These are phyloP conservation scores for Alternaria longipes DNA, from an alignment of 2,329 filamentous ascomycete genomes.

Conservation along the genomic window DNA sequence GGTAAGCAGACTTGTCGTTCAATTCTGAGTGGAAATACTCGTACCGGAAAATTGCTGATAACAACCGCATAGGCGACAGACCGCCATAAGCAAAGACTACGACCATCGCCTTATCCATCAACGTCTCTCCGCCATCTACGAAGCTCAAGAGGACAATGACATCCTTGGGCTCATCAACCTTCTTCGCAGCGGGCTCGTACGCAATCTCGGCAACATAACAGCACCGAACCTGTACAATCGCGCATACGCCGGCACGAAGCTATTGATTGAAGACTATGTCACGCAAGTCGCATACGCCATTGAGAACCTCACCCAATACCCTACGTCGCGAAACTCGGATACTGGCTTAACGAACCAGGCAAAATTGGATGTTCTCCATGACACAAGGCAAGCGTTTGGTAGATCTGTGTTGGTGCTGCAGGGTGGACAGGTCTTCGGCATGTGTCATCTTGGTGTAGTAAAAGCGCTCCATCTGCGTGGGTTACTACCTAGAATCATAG, in stretches of 20 bases:
- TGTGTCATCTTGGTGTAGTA: conserved; percentile 90
- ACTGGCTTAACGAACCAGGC: conserved; percentile 72
- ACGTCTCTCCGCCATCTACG: conserved; percentile 74
- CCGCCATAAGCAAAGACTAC: conserved; percentile 81
- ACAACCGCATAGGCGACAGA: conserved; percentile 72
- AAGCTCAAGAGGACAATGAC: conserved; percentile 75
- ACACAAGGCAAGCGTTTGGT: conserved; percentile 88
- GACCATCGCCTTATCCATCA: conserved; percentile 86
- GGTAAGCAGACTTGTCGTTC: conserved; percentile 59
- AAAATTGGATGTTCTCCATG: conserved; percentile 86
- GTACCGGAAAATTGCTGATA: conserved; percentile 10
- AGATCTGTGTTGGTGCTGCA: conserved; percentile 86
- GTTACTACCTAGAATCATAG: conserved; percentile 86
- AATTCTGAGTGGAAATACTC: neutral
- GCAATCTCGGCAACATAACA: conserved; percentile 92
- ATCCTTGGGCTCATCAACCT: conserved; percentile 79
- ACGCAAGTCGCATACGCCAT: conserved; percentile 83
- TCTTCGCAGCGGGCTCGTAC: conserved; percentile 76
- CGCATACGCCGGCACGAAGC: conserved; percentile 87
- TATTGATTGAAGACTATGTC: conserved; percentile 90
- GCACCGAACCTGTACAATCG: conserved; percentile 82
- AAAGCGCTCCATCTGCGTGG: conserved; percentile 84
- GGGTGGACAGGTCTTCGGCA: conserved; percentile 88
- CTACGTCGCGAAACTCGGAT: conserved; percentile 61
- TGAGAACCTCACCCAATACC: conserved; percentile 75